phyloP scores from a whole-genome alignment of 192 early-diverging fungal species.

The Umbelopsis sp. region DNA sequence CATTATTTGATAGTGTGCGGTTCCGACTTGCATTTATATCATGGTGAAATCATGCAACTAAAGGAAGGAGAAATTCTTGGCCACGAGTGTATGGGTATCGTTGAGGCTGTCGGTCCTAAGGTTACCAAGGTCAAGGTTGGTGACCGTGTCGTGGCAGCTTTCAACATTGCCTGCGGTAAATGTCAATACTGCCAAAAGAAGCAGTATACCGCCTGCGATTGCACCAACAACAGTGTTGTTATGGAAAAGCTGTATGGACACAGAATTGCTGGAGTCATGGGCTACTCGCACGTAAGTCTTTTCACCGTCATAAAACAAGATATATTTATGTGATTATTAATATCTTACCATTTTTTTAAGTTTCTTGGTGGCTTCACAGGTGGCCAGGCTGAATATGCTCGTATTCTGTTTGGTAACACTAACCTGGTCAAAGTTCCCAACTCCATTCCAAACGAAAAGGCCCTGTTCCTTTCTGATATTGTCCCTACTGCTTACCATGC shows the following conservation, averaged over 20 bases:
- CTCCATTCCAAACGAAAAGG: constrained; percentile 48
- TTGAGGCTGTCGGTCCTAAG: constrained; percentile 44
- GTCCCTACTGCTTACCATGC: constrained; percentile 54
- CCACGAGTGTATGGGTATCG: constrained; percentile 54
- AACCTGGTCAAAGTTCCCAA: constrained; percentile 52
- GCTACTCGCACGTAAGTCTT: constrained; percentile 50
- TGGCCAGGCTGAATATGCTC: constrained; percentile 53
- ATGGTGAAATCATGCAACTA: constrained; percentile 49
- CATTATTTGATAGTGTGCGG: constrained; percentile 46
- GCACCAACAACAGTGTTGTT: constrained; percentile 50
- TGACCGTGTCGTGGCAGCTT: constrained; percentile 50
- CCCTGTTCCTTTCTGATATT: constrained; percentile 52
- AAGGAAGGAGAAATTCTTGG: constrained; percentile 52
- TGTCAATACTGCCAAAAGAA: constrained; percentile 54
- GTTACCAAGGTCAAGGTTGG: constrained; percentile 50
- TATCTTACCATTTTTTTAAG: too few relatives aligned
- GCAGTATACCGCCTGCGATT: constrained; percentile 51
- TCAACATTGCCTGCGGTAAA: constrained; percentile 53
- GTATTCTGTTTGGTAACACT: constrained; percentile 56
- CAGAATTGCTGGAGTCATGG: constrained; percentile 46
- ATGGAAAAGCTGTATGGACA: constrained; percentile 58
- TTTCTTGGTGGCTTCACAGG: constrained; percentile 47
- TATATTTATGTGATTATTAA: too few relatives aligned
- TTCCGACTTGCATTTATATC: constrained; percentile 51
- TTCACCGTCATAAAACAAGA: too few relatives aligned